These are phyloP conservation scores for Paramecium caudatum DNA, from an alignment of 73 alveolate genomes.

Conservation along the genomic window DNA sequence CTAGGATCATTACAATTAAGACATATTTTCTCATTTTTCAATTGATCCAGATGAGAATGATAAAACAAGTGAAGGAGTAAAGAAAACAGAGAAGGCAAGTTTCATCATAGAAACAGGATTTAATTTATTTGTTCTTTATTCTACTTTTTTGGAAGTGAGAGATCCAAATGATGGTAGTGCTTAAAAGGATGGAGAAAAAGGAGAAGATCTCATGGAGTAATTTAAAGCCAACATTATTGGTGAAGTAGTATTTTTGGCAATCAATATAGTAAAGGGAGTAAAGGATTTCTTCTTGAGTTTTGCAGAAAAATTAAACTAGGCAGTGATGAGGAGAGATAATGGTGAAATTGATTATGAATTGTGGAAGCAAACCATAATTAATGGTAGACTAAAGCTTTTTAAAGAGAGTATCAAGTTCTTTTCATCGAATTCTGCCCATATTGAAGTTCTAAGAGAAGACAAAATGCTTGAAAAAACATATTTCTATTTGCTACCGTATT, in stretches of 20 bases:
- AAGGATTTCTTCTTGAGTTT: slow-evolving; percentile 50
- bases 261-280: slow-evolving; percentile 46
- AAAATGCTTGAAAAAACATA: slow-evolving; percentile 73
- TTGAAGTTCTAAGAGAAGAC: slow-evolving; percentile 79
- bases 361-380: slow-evolving; percentile 33
- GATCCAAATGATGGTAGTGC: slow-evolving; percentile 70
- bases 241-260: slow-evolving; percentile 54
- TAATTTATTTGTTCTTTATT: slow-evolving; percentile 68
- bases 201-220: slow-evolving; percentile 74
- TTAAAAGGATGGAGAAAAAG: slow-evolving; percentile 42
- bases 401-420: slow-evolving; percentile 76
- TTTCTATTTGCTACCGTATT: slow-evolving; percentile 77
- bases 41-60: slow-evolving; percentile 62
- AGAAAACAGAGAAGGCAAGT: slow-evolving; percentile 46
- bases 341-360: slow-evolving; percentile 65
- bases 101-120: slow-evolving; percentile 80
- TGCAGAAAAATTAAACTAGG: slow-evolving; percentile 66
- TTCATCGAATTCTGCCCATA: slow-evolving; percentile 73
- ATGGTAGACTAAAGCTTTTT: slow-evolving; percentile 23
- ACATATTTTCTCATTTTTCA: slow-evolving; percentile 69
- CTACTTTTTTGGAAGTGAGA: slow-evolving; percentile 72
- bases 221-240: slow-evolving; percentile 61
- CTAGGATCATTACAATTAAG: slow-evolving; percentile 55
- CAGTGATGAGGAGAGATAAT: slow-evolving; percentile 59
- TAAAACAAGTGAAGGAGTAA: slow-evolving; percentile 6